phyloP scores from a whole-genome alignment of 1,284 basidiomycete genomes.

The Melampsora allii-populina region DNA sequence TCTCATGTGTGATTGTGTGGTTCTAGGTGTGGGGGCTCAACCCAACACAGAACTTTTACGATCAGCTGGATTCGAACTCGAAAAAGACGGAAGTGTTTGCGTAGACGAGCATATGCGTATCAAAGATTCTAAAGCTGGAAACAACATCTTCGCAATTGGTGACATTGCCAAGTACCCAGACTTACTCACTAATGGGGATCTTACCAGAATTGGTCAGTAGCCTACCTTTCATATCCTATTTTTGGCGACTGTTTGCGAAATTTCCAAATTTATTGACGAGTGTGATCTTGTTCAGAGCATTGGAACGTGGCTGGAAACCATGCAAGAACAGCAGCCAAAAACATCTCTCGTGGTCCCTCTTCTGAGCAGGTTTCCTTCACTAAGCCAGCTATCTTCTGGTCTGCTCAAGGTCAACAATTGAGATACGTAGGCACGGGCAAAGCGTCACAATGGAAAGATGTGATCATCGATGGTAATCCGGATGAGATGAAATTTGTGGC shows the following conservation, averaged over 20 bases:
- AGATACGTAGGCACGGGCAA: conserved; percentile 70
- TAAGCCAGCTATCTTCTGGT: conserved; percentile 86
- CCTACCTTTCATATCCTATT: neutral
- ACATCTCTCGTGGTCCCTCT: conserved; percentile 61
- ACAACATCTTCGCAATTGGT: conserved; percentile 76
- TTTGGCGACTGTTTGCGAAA: neutral
- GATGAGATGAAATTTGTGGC: conserved; percentile 82
- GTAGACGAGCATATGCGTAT: conserved; percentile 78
- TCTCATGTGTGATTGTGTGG: conserved; percentile 71
- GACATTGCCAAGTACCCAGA: conserved; percentile 84
- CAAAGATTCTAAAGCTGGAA: conserved; percentile 57
- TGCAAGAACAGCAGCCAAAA: conserved; percentile 75
- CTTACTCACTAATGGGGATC: conserved; percentile 18
- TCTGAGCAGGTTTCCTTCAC: conserved; percentile 59
- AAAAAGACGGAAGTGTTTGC: conserved; percentile 70
- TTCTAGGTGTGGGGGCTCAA: conserved; percentile 84
- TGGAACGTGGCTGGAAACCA: conserved; percentile 89
- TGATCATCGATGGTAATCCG: conserved; percentile 71
- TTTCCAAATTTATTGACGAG: neutral
- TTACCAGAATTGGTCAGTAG: conserved; percentile 26
- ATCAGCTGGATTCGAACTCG: conserved; percentile 58
- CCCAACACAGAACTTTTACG: conserved; percentile 81
- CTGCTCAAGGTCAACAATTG: conserved; percentile 67
- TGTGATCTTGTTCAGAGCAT: conserved; percentile 64
- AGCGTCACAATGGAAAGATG: conserved; percentile 58